Evolutionary conservation across 2,329 filamentous ascomycete species (phyloP).

Genomic region (Stemphylium beticola): DNA sequence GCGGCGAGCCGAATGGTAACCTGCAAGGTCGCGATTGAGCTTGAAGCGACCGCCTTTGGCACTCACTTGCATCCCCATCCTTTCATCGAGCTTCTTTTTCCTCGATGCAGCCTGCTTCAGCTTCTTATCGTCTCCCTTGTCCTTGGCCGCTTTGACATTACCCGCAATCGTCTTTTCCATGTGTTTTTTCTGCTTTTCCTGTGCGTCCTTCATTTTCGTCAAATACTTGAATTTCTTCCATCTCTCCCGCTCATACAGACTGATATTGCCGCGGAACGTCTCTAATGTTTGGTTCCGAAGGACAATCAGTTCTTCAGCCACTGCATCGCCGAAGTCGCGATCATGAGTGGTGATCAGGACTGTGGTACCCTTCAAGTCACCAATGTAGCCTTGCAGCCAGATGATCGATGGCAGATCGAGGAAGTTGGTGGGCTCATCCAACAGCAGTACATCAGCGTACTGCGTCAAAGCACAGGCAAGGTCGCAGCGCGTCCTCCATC

Average conservation of each 20-base stretch:
- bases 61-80: slow-evolving; percentile 77
- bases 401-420: slow-evolving; percentile 82
- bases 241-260: slow-evolving; percentile 72
- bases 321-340: slow-evolving; percentile 76
- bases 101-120: slow-evolving; percentile 83
- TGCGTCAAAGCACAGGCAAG: slow-evolving; percentile 68
- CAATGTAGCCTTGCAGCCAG: slow-evolving; percentile 79
- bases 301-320: slow-evolving; percentile 77
- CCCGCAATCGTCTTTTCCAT: slow-evolving; percentile 78
- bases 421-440: slow-evolving; percentile 89
- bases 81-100: slow-evolving; percentile 83
- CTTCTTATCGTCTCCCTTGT: slow-evolving; percentile 82
- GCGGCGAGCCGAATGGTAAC: slow-evolving; percentile 56
- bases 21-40: slow-evolving; percentile 74
- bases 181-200: slow-evolving; percentile 80
- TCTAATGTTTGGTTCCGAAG: slow-evolving; percentile 73
- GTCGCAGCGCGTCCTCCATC: slow-evolving; percentile 53
- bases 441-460: slow-evolving; percentile 76
- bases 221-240: slow-evolving; percentile 72
- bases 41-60: slow-evolving; percentile 79
- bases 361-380: slow-evolving; percentile 63
- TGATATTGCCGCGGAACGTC: slow-evolving; percentile 77
- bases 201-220: slow-evolving; percentile 78
- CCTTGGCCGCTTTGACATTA: slow-evolving; percentile 76
- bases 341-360: slow-evolving; percentile 85